Conservation (phyloP, 2,329 filamentous ascomycete species). For the Diaporthe sp. region DNA sequence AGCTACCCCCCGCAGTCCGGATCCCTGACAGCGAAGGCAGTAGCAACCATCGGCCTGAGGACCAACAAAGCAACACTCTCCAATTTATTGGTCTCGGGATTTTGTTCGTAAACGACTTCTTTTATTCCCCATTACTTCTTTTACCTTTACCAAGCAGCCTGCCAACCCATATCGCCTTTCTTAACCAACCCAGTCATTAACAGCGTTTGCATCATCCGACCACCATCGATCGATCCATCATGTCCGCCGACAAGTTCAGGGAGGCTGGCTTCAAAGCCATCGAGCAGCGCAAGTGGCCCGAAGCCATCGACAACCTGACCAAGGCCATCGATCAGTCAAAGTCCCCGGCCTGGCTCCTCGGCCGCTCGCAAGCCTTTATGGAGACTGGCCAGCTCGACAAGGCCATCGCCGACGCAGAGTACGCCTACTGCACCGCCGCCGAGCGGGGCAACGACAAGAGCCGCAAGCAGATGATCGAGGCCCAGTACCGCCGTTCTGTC, state of each 20-base stretch:
- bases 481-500: slow-evolving; percentile 85
- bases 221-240: slow-evolving; percentile 47
- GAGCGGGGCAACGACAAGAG: slow-evolving; percentile 72
- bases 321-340: slow-evolving; percentile 74
- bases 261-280: slow-evolving; percentile 76
- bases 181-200: neutral
- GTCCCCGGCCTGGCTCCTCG: slow-evolving; percentile 84
- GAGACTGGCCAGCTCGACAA: slow-evolving; percentile 71
- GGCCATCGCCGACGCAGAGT: slow-evolving; percentile 79
- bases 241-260: slow-evolving; percentile 67
- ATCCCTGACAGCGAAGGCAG: neutral
- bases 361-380: slow-evolving; percentile 84
- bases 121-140: rapidly evolving
- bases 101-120: neutral
- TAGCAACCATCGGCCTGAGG: neutral
- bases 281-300: slow-evolving; percentile 72
- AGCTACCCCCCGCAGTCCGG: slow-evolving; percentile 11
- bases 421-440: slow-evolving; percentile 72
- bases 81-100: neutral
- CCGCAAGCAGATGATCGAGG: slow-evolving; percentile 82
- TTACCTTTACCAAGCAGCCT: neutral
- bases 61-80: neutral
- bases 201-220: neutral
- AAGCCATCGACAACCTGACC: slow-evolving; percentile 78
- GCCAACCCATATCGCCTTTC: too few species aligned